phyloP scores from a whole-genome alignment of 768 basidiomycete species.

The Agrocybe pediades region DNA sequence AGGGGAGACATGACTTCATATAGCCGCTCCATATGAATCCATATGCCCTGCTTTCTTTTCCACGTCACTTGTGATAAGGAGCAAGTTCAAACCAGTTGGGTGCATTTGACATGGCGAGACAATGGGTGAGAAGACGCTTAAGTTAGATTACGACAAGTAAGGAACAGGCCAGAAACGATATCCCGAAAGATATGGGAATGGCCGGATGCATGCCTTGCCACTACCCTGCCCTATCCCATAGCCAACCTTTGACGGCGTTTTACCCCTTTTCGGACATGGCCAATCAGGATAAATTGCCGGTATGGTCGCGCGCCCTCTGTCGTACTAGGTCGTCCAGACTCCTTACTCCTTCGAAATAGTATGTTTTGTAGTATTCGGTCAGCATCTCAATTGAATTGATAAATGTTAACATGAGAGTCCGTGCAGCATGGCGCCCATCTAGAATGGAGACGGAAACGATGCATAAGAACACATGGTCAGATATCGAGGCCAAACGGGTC shows the following conservation, averaged over 20 bases:
- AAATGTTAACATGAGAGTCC: background rate
- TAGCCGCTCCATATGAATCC: constrained; percentile 13
- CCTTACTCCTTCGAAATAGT: background rate
- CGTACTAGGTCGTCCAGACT: no score
- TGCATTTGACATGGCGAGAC: constrained; percentile 11
- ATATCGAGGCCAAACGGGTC: background rate
- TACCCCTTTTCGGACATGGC: background rate
- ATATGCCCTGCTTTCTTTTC: constrained; percentile 16
- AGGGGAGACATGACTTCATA: constrained; percentile 22
- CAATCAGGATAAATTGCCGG: background rate
- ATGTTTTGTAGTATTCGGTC: background rate
- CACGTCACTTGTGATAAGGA: constrained; percentile 21
- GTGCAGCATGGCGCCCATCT: background rate
- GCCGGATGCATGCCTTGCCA: background rate
- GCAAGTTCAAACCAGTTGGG: constrained; percentile 2
- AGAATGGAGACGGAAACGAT: background rate
- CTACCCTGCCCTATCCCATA: background rate
- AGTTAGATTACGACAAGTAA: constrained; percentile 13
- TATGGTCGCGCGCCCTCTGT: no score
- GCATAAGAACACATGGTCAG: background rate
- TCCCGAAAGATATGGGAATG: background rate
- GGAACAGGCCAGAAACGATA: background rate
- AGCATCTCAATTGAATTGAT: background rate
- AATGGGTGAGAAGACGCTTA: constrained; percentile 20
- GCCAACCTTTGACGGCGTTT: background rate